phyloP scores from a whole-genome alignment of 1,284 basidiomycete species.

The Ustilago bromivora region DNA sequence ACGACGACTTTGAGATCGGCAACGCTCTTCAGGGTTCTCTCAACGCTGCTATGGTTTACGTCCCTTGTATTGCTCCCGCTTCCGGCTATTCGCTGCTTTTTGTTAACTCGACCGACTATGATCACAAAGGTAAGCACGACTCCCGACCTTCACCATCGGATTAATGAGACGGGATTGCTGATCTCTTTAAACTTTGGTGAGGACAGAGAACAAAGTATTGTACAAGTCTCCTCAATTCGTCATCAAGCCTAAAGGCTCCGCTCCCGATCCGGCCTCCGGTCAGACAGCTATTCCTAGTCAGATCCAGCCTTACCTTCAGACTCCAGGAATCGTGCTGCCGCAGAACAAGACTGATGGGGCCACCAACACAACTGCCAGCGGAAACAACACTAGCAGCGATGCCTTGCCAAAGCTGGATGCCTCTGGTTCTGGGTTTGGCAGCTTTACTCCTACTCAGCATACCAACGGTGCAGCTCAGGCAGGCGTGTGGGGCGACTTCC shows the following conservation, averaged over 20 bases:
- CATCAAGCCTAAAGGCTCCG: slow-evolving; percentile 33
- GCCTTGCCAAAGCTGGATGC: slow-evolving; percentile 25
- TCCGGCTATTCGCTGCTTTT: slow-evolving; percentile 21
- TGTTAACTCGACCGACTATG: slow-evolving; percentile 30
- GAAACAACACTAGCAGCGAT: slow-evolving; percentile 3
- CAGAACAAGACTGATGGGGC: slow-evolving; percentile 3
- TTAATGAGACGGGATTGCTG: neutral
- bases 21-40: slow-evolving; percentile 28
- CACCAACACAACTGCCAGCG: slow-evolving; percentile 19
- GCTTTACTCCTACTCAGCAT: slow-evolving; percentile 5
- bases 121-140: slow-evolving; percentile 32
- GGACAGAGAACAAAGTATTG: slow-evolving; percentile 23
- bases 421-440: slow-evolving; percentile 13
- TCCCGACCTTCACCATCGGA: neutral
- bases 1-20: slow-evolving; percentile 39
- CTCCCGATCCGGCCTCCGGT: slow-evolving; percentile 27
- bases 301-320: slow-evolving; percentile 25
- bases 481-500: slow-evolving; percentile 5
- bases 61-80: slow-evolving; percentile 29
- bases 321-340: slow-evolving; percentile 27
- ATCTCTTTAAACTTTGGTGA: neutral
- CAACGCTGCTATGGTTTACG: slow-evolving; percentile 37
- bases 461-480: neutral
- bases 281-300: slow-evolving; percentile 22
- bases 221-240: slow-evolving; percentile 25